These are phyloP conservation scores for Cephaloascus albidus DNA, from an alignment of 805 yeast genomes.

Conservation along the genomic window DNA sequence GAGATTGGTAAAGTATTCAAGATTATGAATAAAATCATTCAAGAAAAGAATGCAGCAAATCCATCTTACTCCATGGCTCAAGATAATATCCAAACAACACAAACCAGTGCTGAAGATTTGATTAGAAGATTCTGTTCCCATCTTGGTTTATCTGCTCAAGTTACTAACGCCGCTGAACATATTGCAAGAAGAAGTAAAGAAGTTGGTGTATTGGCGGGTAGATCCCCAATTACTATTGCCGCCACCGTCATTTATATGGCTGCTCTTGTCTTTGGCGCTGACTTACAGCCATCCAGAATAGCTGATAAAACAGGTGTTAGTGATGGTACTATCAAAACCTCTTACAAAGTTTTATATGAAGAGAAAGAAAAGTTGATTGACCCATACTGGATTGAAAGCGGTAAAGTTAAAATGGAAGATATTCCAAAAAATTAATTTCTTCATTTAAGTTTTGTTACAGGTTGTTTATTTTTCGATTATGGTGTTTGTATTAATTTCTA, in stretches of 20 bases:
- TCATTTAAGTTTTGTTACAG: background rate
- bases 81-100: constrained; percentile 59
- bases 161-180: constrained; percentile 87
- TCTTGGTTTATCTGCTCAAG: constrained; percentile 74
- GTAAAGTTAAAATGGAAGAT: constrained; percentile 46
- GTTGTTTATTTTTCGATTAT: too few relatives aligned
- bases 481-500: too few relatives aligned
- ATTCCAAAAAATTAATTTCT: constrained; percentile 16
- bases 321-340: constrained; percentile 93
- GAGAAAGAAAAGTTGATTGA: constrained; percentile 61
- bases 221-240: constrained; percentile 95
- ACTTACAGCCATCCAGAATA: constrained; percentile 67
- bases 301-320: constrained; percentile 93
- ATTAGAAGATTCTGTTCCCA: constrained; percentile 95
- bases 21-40: constrained; percentile 55
- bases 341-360: constrained; percentile 74
- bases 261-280: constrained; percentile 75
- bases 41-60: constrained; percentile 45
- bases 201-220: constrained; percentile 89
- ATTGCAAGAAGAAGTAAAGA: constrained; percentile 87
- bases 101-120: constrained; percentile 88
- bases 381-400: constrained; percentile 64
- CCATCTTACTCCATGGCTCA: constrained; percentile 31
- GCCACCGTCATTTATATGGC: constrained; percentile 97
- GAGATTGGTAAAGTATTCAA: constrained; percentile 91